phyloP scores from a whole-genome alignment of 139 green algal species.

The Chlorella sp. region DNA sequence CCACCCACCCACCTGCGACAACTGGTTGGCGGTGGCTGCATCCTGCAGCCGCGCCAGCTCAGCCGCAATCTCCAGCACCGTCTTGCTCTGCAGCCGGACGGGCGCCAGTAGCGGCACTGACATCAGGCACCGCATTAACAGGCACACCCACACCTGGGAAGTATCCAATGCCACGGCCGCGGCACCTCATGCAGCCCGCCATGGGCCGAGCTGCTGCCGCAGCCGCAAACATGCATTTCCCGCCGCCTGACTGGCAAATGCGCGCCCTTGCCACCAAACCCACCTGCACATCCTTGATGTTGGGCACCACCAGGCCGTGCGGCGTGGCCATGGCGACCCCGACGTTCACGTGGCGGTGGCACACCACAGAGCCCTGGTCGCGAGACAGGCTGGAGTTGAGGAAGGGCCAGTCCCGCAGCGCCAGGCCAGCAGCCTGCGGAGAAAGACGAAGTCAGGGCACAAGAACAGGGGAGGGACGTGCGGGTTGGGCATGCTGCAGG shows the following conservation, averaged over 20 bases:
- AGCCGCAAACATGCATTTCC: too few species aligned
- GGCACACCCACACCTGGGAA: too few species aligned
- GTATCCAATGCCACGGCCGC: too few species aligned
- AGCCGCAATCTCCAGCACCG: conserved; percentile 64
- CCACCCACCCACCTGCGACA: conserved; percentile 40
- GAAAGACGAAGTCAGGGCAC: too few species aligned
- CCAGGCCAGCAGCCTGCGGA: conserved; percentile 41
- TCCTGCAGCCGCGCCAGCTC: conserved; percentile 81
- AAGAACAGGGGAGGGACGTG: too few species aligned
- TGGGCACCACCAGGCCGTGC: conserved; percentile 88
- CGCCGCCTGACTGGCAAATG: not conserved
- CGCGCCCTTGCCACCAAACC: not conserved
- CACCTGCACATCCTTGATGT: conserved; percentile 75
- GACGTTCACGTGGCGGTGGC: conserved; percentile 86
- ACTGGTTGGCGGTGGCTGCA: conserved; percentile 65
- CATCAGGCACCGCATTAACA: too few species aligned
- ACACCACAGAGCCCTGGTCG: conserved; percentile 74
- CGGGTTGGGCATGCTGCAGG: too few species aligned
- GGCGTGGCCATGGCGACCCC: conserved; percentile 92
- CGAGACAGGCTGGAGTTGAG: conserved; percentile 82
- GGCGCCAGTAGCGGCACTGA: too few species aligned
- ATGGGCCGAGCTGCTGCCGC: not conserved
- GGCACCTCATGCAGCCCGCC: too few species aligned
- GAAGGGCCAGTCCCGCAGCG: conserved; percentile 70
- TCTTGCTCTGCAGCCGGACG: conserved; percentile 53